A percentile compares a stretch with the other conserved stretches of the same genome.
phyloP scores from a whole-genome alignment of 352 stramenopile genomes.

The Pythium rishiriense region DNA sequence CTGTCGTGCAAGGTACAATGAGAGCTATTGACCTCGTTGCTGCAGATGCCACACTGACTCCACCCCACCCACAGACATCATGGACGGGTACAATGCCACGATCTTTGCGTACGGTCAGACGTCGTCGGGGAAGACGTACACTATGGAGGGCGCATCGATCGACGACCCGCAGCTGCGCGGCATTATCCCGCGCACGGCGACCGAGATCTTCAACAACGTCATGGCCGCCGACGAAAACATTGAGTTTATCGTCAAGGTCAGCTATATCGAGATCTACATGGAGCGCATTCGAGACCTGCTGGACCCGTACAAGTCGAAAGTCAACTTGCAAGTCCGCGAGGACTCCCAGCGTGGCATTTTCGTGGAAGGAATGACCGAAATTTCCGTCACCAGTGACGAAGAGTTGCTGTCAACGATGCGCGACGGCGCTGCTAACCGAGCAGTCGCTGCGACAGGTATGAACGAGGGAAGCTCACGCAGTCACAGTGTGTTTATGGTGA shows the following conservation, averaged over 20 bases:
- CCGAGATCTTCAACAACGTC: conserved; percentile 87
- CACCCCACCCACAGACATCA: conserved; percentile 82
- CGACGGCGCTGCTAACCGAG: conserved; percentile 77
- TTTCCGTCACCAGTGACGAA: conserved; percentile 91
- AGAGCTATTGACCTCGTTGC: no score
- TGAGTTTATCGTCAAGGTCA: conserved; percentile 92
- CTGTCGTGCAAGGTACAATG: conserved; percentile 81
- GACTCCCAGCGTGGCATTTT: conserved; percentile 90
- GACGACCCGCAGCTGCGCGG: conserved; percentile 82
- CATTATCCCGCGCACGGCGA: conserved; percentile 88
- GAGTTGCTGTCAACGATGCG: conserved; percentile 88
- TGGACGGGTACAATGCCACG: conserved; percentile 93
- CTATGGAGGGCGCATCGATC: conserved; percentile 87
- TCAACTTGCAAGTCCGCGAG: conserved; percentile 91
- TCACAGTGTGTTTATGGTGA: conserved; percentile 93
- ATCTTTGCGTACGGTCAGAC: conserved; percentile 95
- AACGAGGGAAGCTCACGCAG: conserved; percentile 91
- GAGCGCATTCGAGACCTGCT: conserved; percentile 93
- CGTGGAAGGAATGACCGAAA: conserved; percentile 92
- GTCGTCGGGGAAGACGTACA: conserved; percentile 89
- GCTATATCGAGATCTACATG: conserved; percentile 97
- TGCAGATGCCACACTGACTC: no score
- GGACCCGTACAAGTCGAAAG: conserved; percentile 89
- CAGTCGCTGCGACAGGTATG: conserved; percentile 91
- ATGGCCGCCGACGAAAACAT: conserved; percentile 89